Conservation (phyloP, 306 rosid species). For the Vigna radiata region DNA sequence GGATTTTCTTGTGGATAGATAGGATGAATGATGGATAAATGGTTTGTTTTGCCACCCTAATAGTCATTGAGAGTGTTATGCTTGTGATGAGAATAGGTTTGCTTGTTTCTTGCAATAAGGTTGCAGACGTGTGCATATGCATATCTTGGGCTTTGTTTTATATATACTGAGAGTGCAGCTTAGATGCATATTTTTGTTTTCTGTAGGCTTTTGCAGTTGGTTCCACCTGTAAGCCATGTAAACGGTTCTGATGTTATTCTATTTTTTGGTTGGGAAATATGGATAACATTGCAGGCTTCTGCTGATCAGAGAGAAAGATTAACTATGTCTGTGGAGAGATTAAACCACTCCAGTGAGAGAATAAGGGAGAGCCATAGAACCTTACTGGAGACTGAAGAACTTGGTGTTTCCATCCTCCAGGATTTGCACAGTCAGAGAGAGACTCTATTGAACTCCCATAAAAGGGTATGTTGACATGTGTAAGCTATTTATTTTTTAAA, state of each 20-base stretch:
- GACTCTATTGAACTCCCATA: slow-evolving; percentile 82
- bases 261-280: slow-evolving; percentile 28
- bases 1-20: no score
- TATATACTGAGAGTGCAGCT: not conserved
- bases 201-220: not conserved
- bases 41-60: no score
- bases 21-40: no score
- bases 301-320: slow-evolving; percentile 78
- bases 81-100: slow-evolving; percentile 14
- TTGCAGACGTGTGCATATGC: slow-evolving; percentile 20
- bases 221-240: slow-evolving; percentile 19
- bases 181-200: slow-evolving; percentile 23
- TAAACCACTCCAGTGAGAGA: slow-evolving; percentile 71
- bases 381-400: slow-evolving; percentile 82
- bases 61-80: slow-evolving; percentile 10
- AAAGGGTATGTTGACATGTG: slow-evolving; percentile 56
- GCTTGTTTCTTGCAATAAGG: slow-evolving; percentile 13
- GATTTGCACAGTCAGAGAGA: slow-evolving; percentile 92
- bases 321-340: slow-evolving; percentile 84
- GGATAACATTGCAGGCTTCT: slow-evolving; percentile 64
- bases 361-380: slow-evolving; percentile 79
- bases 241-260: slow-evolving; percentile 21
- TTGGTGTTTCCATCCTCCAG: slow-evolving; percentile 82
- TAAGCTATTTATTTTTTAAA: slow-evolving; percentile 5
- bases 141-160: slow-evolving; percentile 10